These are phyloP conservation scores for Wickerhamiella sergipiensis DNA, from an alignment of 805 yeast species.

Conservation along the genomic window DNA sequence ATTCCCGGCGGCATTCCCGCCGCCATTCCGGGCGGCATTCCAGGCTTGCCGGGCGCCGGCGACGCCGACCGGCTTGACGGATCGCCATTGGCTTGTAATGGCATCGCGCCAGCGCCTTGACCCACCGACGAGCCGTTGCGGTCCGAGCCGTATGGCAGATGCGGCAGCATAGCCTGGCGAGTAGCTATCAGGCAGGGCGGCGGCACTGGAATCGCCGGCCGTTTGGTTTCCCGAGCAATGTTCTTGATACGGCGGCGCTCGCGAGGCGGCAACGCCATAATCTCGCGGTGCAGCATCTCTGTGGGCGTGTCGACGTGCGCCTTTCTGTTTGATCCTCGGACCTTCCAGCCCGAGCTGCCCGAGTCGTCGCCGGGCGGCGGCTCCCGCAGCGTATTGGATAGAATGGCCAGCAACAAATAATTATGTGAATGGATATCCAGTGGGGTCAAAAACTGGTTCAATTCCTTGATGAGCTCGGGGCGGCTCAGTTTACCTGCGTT, in stretches of 20 bases:
- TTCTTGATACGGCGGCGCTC: constrained; percentile 77
- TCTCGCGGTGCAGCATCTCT: constrained; percentile 73
- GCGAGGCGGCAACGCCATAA: constrained; percentile 69
- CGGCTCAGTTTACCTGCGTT: constrained; percentile 61
- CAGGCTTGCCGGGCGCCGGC: not conserved
- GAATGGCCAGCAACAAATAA: constrained; percentile 62
- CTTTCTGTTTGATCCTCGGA: constrained; percentile 31
- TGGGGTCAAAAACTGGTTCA: constrained; percentile 41
- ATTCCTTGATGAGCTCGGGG: constrained; percentile 48
- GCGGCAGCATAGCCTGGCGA: constrained; percentile 52
- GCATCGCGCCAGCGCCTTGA: not conserved
- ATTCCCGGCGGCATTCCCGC: constrained; percentile 13
- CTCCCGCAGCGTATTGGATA: constrained; percentile 73
- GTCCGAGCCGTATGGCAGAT: constrained; percentile 54
- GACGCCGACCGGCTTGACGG: not conserved
- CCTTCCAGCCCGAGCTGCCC: constrained; percentile 27
- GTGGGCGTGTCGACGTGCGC: constrained; percentile 37
- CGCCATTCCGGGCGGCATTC: constrained; percentile 7
- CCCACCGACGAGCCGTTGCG: not conserved
- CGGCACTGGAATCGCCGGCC: constrained; percentile 31
- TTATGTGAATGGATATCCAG: constrained; percentile 55
- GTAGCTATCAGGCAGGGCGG: constrained; percentile 24
- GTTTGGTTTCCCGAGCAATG: constrained; percentile 73
- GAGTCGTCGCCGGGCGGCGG: constrained; percentile 43
- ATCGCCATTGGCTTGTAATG: not conserved